phyloP scores from a whole-genome alignment of 192 early-diverging fungal genomes.

The Dimargaris verticillata region DNA sequence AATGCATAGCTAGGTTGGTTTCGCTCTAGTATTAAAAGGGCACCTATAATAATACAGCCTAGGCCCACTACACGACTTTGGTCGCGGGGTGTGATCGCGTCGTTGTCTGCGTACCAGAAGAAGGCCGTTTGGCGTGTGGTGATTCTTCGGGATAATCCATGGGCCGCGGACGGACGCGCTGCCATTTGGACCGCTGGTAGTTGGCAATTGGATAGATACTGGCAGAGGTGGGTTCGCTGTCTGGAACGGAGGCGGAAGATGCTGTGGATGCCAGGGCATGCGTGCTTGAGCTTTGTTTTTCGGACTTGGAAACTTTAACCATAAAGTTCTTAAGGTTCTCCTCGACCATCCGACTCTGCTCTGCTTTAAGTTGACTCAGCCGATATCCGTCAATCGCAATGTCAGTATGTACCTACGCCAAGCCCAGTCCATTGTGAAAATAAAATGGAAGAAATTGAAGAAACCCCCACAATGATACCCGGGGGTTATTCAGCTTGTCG shows the following conservation, averaged over 20 bases:
- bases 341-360: conserved; percentile 9
- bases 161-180: not conserved
- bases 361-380: conserved; percentile 7
- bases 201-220: conserved; percentile 7
- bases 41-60: too few species aligned
- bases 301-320: not conserved
- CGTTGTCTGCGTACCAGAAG: too few species aligned
- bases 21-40: too few species aligned
- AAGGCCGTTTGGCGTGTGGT: too few species aligned
- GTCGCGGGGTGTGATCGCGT: too few species aligned
- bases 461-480: too few species aligned
- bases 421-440: too few species aligned
- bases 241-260: not conserved
- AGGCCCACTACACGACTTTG: too few species aligned
- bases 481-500: too few species aligned
- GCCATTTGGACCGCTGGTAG: conserved; percentile 8
- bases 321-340: conserved; percentile 12
- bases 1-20: too few species aligned
- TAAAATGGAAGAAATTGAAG: too few species aligned
- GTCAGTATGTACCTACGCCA: not conserved
- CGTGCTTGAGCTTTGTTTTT: not conserved
- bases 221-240: not conserved
- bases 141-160: too few species aligned
- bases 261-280: not conserved
- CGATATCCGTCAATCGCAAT: conserved; percentile 1